These are phyloP conservation scores for Fusarium abutilonis DNA, from an alignment of 2,329 filamentous ascomycete species.

Conservation along the genomic window DNA sequence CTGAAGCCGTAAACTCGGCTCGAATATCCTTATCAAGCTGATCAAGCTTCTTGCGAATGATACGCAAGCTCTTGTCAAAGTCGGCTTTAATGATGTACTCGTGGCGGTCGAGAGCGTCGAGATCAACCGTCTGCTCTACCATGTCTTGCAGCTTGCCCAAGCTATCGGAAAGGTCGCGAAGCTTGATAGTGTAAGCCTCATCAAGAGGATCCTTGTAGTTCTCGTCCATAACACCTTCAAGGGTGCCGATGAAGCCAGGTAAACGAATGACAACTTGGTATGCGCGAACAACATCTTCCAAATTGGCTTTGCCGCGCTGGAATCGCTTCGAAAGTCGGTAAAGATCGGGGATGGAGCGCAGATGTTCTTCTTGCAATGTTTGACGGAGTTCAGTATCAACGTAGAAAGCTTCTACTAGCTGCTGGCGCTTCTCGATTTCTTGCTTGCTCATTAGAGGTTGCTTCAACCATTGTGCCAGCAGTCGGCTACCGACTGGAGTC, in stretches of 20 bases:
- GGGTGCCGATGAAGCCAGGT: constrained; percentile 86
- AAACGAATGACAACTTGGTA: constrained; percentile 95
- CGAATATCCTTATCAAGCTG: constrained; percentile 85
- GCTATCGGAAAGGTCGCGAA: constrained; percentile 79
- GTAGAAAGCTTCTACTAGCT: constrained; percentile 94
- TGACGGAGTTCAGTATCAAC: constrained; percentile 92
- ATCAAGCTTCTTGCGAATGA: constrained; percentile 92
- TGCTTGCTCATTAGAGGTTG: constrained; percentile 92
- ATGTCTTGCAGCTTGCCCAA: constrained; percentile 92
- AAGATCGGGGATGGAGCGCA: constrained; percentile 91
- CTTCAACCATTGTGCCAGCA: constrained; percentile 96
- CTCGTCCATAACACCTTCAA: constrained; percentile 96
- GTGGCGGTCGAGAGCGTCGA: constrained; percentile 94
- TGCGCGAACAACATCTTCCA: constrained; percentile 94
- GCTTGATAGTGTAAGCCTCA: constrained; percentile 83
- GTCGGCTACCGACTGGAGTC: constrained; percentile 87
- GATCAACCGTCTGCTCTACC: constrained; percentile 97
- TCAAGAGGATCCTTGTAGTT: constrained; percentile 89
- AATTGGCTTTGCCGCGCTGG: constrained; percentile 86
- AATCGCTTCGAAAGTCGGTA: constrained; percentile 95
- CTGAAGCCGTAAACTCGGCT: constrained; percentile 78
- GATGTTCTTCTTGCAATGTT: constrained; percentile 95
- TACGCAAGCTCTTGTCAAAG: constrained; percentile 87
- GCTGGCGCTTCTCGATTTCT: constrained; percentile 91
- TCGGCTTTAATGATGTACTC: constrained; percentile 99